Conservation (phyloP, 2,329 filamentous ascomycete species). For the Beauveria sp. region DNA sequence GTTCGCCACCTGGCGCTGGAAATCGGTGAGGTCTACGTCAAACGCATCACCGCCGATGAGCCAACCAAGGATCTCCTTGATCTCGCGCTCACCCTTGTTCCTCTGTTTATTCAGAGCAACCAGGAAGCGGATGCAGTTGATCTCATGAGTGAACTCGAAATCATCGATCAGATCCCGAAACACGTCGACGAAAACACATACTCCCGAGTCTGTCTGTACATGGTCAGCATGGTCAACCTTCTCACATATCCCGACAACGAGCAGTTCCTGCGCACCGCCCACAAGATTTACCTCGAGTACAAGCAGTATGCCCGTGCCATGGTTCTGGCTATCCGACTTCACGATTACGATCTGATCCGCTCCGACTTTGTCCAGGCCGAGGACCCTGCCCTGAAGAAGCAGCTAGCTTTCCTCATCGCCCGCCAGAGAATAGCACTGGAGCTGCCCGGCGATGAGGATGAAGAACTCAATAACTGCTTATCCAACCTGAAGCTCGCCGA, state of each 20-base stretch:
- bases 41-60: conserved; percentile 78
- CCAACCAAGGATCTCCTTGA: conserved; percentile 77
- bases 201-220: conserved; percentile 87
- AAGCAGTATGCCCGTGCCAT: conserved; percentile 91
- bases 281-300: conserved; percentile 89
- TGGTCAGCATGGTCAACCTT: conserved; percentile 97
- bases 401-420: conserved; percentile 87
- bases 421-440: conserved; percentile 84
- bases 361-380: conserved; percentile 72
- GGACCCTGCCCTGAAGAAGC: conserved; percentile 79
- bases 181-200: conserved; percentile 94
- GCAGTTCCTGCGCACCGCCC: conserved; percentile 84
- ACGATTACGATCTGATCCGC: conserved; percentile 76
- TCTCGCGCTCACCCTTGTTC: conserved; percentile 76
- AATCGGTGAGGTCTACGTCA: conserved; percentile 89
- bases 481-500: conserved; percentile 83
- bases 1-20: conserved; percentile 91
- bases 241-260: conserved; percentile 97
- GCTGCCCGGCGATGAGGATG: conserved; percentile 59
- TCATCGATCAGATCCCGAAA: conserved; percentile 83
- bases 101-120: conserved; percentile 93
- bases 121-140: conserved; percentile 97
- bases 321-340: conserved; percentile 85
- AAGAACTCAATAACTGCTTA: conserved; percentile 72
- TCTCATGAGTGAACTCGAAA: conserved; percentile 92